Percentiles rank a stretch among this genome's conserved stretches.
Conservation (phyloP, 148 eudicot genomes). For the Rhododendron mucronatum region DNA sequence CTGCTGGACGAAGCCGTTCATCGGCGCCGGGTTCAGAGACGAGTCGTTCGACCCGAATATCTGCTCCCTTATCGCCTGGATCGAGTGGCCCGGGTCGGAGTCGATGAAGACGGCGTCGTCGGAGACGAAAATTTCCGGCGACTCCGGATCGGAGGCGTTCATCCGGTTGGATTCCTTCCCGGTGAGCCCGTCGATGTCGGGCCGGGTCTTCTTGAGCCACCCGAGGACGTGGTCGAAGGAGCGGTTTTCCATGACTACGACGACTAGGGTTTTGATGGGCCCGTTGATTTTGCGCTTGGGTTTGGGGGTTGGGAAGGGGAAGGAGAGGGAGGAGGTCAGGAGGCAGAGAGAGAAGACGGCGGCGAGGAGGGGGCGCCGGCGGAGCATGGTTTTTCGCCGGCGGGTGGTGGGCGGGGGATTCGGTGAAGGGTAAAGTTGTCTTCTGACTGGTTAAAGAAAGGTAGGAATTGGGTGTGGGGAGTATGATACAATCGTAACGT, state of each 20-base stretch:
- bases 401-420: not conserved
- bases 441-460: not conserved
- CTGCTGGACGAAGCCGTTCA: slow-evolving; percentile 93
- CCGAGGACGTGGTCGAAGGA: slow-evolving; percentile 92
- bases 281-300: slow-evolving; percentile 35
- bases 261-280: slow-evolving; percentile 82
- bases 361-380: slow-evolving; percentile 17
- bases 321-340: slow-evolving; percentile 17
- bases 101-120: slow-evolving; percentile 64
- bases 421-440: not conserved
- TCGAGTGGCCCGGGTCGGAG: slow-evolving; percentile 95
- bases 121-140: slow-evolving; percentile 45
- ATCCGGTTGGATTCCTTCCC: slow-evolving; percentile 67
- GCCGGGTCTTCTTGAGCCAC: slow-evolving; percentile 74
- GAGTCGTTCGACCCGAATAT: slow-evolving; percentile 62
- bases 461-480: not conserved
- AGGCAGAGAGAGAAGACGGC: slow-evolving; percentile 24
- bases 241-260: slow-evolving; percentile 91
- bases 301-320: slow-evolving; percentile 29
- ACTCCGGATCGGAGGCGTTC: slow-evolving; percentile 61
- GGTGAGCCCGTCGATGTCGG: slow-evolving; percentile 78
- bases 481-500: not conserved
- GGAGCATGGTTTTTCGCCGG: slow-evolving; percentile 12
- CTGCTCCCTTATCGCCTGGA: slow-evolving; percentile 88
- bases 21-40: slow-evolving; percentile 67